Conservation (phyloP, 148 eudicot species). For the Arctostaphylos glauca region DNA sequence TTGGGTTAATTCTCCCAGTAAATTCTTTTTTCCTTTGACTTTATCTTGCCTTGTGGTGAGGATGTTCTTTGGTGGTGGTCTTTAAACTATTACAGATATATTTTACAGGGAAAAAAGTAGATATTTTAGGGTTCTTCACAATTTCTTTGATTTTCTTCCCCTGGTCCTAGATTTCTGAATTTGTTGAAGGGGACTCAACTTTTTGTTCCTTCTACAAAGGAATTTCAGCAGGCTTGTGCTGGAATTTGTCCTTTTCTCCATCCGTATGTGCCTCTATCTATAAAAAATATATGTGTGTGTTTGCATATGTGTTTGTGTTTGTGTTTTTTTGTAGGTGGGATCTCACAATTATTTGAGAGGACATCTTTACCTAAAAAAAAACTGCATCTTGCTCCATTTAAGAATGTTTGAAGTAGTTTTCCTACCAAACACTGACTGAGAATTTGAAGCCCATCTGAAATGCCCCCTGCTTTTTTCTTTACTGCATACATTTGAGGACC, state of each 20-base stretch:
- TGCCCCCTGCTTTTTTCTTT: not conserved
- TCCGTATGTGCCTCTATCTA: not conserved
- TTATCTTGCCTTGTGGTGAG: not conserved
- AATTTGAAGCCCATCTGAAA: not conserved
- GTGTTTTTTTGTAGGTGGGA: not conserved
- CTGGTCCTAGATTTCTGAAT: not conserved
- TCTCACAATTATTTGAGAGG: slow-evolving; percentile 9
- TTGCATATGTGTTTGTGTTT: not conserved
- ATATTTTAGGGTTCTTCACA: not conserved
- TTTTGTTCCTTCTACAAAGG: not conserved
- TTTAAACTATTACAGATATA: not conserved
- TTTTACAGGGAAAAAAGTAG: not conserved
- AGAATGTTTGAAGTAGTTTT: not conserved
- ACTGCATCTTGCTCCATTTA: not conserved
- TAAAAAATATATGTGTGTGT: not conserved
- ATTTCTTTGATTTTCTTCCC: slow-evolving; percentile 4
- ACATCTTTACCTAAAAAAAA: not conserved
- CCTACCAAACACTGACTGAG: not conserved
- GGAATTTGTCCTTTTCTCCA: not conserved
- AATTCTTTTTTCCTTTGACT: not conserved
- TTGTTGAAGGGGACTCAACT: not conserved
- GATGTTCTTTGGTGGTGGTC: not conserved
- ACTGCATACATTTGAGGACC: not conserved
- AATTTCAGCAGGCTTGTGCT: not conserved
- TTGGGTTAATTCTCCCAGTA: not conserved